A percentile compares a stretch with the other conserved stretches of the same genome.
Evolutionary conservation across 345 rosid species (phyloP).

Genomic region (Aethionema arabicum): DNA sequence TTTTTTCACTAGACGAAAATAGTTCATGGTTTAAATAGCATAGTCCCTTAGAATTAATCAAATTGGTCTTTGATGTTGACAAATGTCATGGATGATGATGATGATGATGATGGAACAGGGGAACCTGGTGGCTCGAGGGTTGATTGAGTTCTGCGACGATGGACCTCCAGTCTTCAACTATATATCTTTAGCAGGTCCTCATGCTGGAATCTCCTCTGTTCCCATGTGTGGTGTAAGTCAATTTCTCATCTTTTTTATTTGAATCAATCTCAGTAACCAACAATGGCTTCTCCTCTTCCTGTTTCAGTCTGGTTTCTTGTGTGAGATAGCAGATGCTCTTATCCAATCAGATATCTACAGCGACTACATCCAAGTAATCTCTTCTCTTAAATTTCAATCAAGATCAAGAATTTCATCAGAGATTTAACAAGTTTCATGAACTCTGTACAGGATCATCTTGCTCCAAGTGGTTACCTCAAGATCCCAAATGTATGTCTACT

Average conservation of each 20-base stretch:
- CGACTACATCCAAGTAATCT: constrained; percentile 72
- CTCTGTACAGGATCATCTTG: constrained; percentile 33
- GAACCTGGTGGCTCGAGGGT: constrained; percentile 84
- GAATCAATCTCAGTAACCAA: background rate
- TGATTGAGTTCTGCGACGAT: constrained; percentile 78
- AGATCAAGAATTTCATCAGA: background rate
- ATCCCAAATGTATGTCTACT: constrained; percentile 32
- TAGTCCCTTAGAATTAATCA: background rate
- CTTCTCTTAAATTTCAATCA: background rate
- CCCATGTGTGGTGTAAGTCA: constrained; percentile 91
- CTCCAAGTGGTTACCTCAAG: constrained; percentile 37
- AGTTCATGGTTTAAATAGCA: too few relatives aligned
- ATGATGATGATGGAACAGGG: constrained; percentile 58
- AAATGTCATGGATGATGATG: constrained; percentile 1
- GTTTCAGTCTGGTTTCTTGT: constrained; percentile 56
- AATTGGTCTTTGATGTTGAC: background rate
- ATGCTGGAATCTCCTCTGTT: constrained; percentile 95
- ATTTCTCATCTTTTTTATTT: background rate
- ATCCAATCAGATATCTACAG: constrained; percentile 67
- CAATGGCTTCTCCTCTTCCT: background rate
- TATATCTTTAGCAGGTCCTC: constrained; percentile 90
- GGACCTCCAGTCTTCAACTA: constrained; percentile 83
- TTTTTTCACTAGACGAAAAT: too few relatives aligned
- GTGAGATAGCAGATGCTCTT: constrained; percentile 58
- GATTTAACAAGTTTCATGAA: constrained; percentile 5